A percentile compares a stretch with the other conserved stretches of the same genome.
Evolutionary conservation across 2,329 filamentous ascomycete genomes (phyloP).

Genomic region (Diaporthe destruens): DNA sequence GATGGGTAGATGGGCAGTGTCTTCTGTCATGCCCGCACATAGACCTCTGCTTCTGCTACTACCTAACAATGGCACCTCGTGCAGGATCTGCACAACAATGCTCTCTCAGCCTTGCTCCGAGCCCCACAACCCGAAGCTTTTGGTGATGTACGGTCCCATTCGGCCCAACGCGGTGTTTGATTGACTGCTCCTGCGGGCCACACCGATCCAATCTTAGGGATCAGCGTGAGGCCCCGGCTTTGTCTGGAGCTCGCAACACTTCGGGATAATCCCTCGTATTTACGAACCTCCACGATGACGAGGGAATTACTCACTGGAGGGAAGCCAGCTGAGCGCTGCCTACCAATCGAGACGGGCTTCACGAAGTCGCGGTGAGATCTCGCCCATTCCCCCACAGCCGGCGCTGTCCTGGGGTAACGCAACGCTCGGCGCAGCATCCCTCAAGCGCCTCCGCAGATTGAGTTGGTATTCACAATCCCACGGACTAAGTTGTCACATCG

Average conservation of each 20-base stretch:
- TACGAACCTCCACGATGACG: constrained; percentile 23
- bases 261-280: background rate
- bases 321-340: background rate
- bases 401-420: background rate
- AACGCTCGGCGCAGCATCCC: background rate
- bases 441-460: background rate
- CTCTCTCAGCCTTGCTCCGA: constrained; percentile 14
- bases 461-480: constrained; percentile 5
- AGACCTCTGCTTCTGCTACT: constrained; percentile 8
- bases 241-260: constrained; percentile 1
- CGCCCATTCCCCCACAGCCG: background rate
- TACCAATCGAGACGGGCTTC: background rate
- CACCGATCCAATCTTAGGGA: constrained; percentile 9
- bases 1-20: background rate
- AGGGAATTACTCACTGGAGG: background rate
- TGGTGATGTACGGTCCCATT: background rate
- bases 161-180: constrained; percentile 1
- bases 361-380: constrained; percentile 9
- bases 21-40: background rate
- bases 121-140: constrained; percentile 27
- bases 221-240: constrained; percentile 12
- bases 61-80: constrained; percentile 20
- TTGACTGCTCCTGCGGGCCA: constrained; percentile 1
- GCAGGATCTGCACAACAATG: background rate
- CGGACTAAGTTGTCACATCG: constrained; percentile 22